These are phyloP conservation scores for Cardamine occulta DNA, from an alignment of 345 rosid species.

Conservation along the genomic window DNA sequence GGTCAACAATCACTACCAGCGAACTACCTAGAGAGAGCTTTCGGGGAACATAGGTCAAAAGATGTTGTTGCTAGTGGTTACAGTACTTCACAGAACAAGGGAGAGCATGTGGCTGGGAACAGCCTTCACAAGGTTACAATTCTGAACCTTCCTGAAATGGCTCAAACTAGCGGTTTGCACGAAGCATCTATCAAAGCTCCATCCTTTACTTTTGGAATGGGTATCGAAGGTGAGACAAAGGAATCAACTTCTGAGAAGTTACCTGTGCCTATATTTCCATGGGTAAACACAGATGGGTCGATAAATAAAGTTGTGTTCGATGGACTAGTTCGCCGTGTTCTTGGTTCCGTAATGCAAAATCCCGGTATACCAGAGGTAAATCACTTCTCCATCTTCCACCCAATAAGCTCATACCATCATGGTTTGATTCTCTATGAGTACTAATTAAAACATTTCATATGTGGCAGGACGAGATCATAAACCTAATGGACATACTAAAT, in stretches of 20 bases:
- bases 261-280: conserved; percentile 72
- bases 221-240: conserved; percentile 23
- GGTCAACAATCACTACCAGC: conserved; percentile 44
- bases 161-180: conserved; percentile 41
- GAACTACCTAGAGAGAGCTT: conserved; percentile 46
- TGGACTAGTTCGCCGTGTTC: conserved; percentile 81
- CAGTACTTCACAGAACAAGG: conserved; percentile 39
- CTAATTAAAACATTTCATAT: conserved; percentile 23
- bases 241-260: conserved; percentile 41
- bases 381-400: conserved; percentile 25
- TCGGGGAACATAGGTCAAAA: conserved; percentile 45
- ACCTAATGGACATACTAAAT: conserved; percentile 70
- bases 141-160: conserved; percentile 84
- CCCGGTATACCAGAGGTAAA: conserved; percentile 90
- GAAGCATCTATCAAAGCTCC: conserved; percentile 43
- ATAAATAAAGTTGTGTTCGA: conserved; percentile 63
- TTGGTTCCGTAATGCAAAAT: conserved; percentile 86
- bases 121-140: conserved; percentile 79
- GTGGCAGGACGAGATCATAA: conserved; percentile 72
- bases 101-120: conserved; percentile 34
- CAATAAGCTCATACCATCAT: background rate
- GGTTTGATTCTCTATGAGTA: conserved; percentile 19
- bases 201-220: conserved; percentile 29
- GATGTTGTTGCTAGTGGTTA: conserved; percentile 32
- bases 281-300: conserved; percentile 93